phyloP scores from a whole-genome alignment of 768 basidiomycete species.

The Neoboletus brunneissimus region DNA sequence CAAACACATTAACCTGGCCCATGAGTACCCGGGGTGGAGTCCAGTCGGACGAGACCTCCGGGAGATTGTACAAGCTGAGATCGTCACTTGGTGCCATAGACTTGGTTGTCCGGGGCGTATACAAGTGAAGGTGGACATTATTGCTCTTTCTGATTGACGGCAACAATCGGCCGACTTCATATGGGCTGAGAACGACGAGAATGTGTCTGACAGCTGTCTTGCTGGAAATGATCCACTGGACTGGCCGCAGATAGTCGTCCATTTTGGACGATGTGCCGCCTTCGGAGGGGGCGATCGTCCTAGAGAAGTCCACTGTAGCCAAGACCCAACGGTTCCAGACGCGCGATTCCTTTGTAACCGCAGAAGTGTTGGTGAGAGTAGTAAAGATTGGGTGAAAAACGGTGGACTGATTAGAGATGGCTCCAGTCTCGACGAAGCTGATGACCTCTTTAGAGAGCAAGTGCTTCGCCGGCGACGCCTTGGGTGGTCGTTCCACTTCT shows the following conservation, averaged over 20 bases:
- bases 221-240: slow-evolving; percentile 44
- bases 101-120: slow-evolving; percentile 37
- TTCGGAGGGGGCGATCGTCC: background rate
- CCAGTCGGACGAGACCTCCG: slow-evolving; percentile 18
- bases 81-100: slow-evolving; percentile 38
- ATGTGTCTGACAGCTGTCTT: slow-evolving; percentile 27
- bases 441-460: background rate
- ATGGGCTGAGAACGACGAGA: slow-evolving; percentile 40
- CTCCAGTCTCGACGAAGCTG: slow-evolving; percentile 25
- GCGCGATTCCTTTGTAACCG: slow-evolving; percentile 12
- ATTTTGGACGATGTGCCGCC: background rate
- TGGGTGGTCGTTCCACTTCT: slow-evolving; percentile 37
- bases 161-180: slow-evolving; percentile 39
- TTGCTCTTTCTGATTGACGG: slow-evolving; percentile 35
- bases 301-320: slow-evolving; percentile 17
- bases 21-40: slow-evolving; percentile 13
- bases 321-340: slow-evolving; percentile 19
- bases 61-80: slow-evolving; percentile 23
- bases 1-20: slow-evolving; percentile 41
- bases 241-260: slow-evolving; percentile 37
- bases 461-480: slow-evolving; percentile 21
- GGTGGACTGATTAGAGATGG: slow-evolving; percentile 9
- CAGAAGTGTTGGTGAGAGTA: slow-evolving; percentile 7
- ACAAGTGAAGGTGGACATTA: slow-evolving; percentile 40
- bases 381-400: slow-evolving; percentile 22